Evolutionary conservation across 2,329 filamentous ascomycete species (phyloP), one percentile per base, ranked within the genome.

Genomic region (Hypoxylon sp.): DNA sequence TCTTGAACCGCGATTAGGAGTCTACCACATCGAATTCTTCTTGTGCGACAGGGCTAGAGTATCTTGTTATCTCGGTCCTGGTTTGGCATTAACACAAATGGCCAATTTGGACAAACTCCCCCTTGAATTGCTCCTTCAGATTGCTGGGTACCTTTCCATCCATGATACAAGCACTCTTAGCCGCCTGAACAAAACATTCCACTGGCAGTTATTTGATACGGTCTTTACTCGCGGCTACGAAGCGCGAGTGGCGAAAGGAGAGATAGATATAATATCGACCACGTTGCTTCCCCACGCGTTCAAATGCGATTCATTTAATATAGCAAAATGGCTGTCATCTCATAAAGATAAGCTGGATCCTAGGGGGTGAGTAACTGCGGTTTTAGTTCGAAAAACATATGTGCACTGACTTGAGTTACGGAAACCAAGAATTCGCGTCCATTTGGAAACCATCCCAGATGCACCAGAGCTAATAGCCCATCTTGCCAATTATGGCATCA

Each of bases 241-340:
- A 19, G 10, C 36, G 5, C 41, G n/a, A 21, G 10, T 21, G 4
- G 11, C 17, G n/a, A 45, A 19, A 4, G 17, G 23, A 23, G n/a
- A 30, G n/a, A n/a, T 23, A 32, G 14, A 11, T 19, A 11, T 10
- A 45, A 38, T 45, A 19, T 38, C 30, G 11, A 28, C 11, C 36
- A 30, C 6, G 3, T 38, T 56, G 2, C 13, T 32, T n/a, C 14
- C 13, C 2, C 52, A 45, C 25, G n/a, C 38, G 11, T 6, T 56
- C 9, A 21, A 21, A 13, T 9, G 21, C 3, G 52, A 45, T 21
- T 56, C 30, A n/a, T 17, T n/a, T 11, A 56, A 45, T 17, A 11
- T 45, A 25, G 36, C 43, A 3, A 56, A 56, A 32, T 56, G 36
- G 52, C 10, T 56, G 21, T 38, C 13, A 11, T 23, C 23, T 23